These are phyloP conservation scores for Mallotus nudiflorus DNA, from an alignment of 345 rosid species.

Conservation along the genomic window DNA sequence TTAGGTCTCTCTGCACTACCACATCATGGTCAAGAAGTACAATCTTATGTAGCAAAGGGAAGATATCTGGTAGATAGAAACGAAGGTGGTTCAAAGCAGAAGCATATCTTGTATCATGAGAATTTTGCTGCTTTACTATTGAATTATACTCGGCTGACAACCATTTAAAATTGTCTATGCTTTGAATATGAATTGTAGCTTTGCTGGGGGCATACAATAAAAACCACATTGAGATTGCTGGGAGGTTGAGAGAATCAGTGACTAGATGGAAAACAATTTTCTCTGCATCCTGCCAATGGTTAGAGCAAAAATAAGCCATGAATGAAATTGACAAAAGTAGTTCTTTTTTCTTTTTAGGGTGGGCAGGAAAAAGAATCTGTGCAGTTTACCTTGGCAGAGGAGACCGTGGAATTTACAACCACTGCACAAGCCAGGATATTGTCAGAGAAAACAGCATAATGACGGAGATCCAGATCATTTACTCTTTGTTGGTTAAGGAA, in stretches of 20 bases:
- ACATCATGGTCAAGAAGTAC: conserved; percentile 36
- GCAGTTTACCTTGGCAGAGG: conserved; percentile 57
- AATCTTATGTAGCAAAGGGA: conserved; percentile 28
- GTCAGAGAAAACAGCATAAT: conserved; percentile 31
- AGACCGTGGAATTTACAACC: conserved; percentile 34
- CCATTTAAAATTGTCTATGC: conserved; percentile 24
- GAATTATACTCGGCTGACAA: conserved; percentile 22
- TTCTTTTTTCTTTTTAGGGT: too few species aligned
- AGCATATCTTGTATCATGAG: conserved; percentile 29
- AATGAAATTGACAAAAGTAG: too few species aligned
- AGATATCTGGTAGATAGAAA: conserved; percentile 34
- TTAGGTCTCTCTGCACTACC: conserved; percentile 26
- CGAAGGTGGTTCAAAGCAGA: conserved; percentile 32
- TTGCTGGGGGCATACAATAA: conserved; percentile 29
- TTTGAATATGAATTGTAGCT: conserved; percentile 29
- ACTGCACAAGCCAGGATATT: conserved; percentile 33
- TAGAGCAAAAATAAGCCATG: conserved; percentile 13
- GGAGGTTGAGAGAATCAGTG: conserved; percentile 33
- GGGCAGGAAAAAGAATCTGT: neutral
- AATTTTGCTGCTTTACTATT: conserved; percentile 51
- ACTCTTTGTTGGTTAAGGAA: conserved; percentile 57
- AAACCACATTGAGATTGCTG: conserved; percentile 38
- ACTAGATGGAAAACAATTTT: conserved; percentile 31
- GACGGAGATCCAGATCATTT: conserved; percentile 43
- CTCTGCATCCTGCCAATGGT: conserved; percentile 28